A percentile compares a stretch with the other conserved stretches of the same genome.
Conservation (phyloP, 805 yeast species). For the Isabelozyma gotoi region DNA sequence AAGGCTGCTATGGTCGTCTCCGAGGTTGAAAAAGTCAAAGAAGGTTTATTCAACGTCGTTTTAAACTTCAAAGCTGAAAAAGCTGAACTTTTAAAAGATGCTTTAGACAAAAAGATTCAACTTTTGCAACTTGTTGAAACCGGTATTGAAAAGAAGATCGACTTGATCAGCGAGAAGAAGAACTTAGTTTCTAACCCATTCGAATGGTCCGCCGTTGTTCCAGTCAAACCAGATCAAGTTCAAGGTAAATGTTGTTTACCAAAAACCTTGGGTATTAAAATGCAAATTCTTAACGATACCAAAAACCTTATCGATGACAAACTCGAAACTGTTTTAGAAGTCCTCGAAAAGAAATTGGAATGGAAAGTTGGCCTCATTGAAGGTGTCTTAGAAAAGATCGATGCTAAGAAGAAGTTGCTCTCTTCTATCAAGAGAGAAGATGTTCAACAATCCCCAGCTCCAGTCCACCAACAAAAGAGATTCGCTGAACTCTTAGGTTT, state of each 20-base stretch:
- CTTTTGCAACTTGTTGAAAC: conserved; percentile 18
- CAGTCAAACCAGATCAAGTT: conserved; percentile 16
- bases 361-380: not conserved
- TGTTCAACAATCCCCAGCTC: not conserved
- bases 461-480: conserved; percentile 1
- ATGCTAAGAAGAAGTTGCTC: not conserved
- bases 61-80: conserved; percentile 22
- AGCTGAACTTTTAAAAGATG: conserved; percentile 13
- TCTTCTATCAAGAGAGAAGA: not conserved
- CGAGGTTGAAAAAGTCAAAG: conserved; percentile 17
- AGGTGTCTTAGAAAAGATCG: not conserved
- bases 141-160: conserved; percentile 15
- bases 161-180: conserved; percentile 5
- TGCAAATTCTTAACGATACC: conserved; percentile 8
- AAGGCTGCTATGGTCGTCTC: conserved; percentile 24
- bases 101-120: conserved; percentile 14
- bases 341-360: not conserved
- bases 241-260: conserved; percentile 25
- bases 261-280: conserved; percentile 14
- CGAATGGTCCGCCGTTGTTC: conserved; percentile 21
- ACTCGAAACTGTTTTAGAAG: not conserved
- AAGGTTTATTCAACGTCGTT: conserved; percentile 17
- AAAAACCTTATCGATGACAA: not conserved
- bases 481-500: not conserved
- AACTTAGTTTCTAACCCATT: conserved; percentile 10